These are phyloP conservation scores for Coemansia sp. DNA, from an alignment of 192 early-diverging fungal genomes.

Conservation along the genomic window DNA sequence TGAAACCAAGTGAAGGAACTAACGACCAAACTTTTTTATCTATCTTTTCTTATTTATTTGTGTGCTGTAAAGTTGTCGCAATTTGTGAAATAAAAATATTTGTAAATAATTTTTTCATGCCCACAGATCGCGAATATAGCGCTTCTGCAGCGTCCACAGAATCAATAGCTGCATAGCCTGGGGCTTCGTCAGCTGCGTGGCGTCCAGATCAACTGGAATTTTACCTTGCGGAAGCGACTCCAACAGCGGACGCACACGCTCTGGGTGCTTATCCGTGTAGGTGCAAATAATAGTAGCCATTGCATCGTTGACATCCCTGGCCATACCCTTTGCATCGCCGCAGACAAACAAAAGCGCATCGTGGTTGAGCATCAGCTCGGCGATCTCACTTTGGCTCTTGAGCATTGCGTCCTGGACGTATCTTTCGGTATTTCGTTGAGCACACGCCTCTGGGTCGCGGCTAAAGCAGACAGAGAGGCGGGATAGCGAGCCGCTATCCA, in stretches of 20 bases:
- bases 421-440: conserved; percentile 21
- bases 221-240: conserved; percentile 45
- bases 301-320: conserved; percentile 77
- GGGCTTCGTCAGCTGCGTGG: not conserved
- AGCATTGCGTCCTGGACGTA: conserved; percentile 87
- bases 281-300: conserved; percentile 62
- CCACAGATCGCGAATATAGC: conserved; percentile 51
- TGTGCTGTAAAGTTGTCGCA: too few species aligned
- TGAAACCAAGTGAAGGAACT: too few species aligned
- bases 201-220: conserved; percentile 30
- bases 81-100: too few species aligned
- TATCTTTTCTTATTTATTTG: too few species aligned
- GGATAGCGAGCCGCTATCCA: conserved; percentile 53
- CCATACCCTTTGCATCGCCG: conserved; percentile 88
- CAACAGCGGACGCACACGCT: not conserved
- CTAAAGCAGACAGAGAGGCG: conserved; percentile 66
- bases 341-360: conserved; percentile 74
- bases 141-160: conserved; percentile 51
- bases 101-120: too few species aligned
- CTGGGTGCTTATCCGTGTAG: conserved; percentile 44
- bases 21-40: too few species aligned
- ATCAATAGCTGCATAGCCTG: conserved; percentile 54
- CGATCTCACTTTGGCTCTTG: conserved; percentile 55
- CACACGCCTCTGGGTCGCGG: conserved; percentile 53
- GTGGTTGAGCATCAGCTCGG: conserved; percentile 57